phyloP scores from a whole-genome alignment of 352 stramenopile genomes.

The Pythium aquatile region DNA sequence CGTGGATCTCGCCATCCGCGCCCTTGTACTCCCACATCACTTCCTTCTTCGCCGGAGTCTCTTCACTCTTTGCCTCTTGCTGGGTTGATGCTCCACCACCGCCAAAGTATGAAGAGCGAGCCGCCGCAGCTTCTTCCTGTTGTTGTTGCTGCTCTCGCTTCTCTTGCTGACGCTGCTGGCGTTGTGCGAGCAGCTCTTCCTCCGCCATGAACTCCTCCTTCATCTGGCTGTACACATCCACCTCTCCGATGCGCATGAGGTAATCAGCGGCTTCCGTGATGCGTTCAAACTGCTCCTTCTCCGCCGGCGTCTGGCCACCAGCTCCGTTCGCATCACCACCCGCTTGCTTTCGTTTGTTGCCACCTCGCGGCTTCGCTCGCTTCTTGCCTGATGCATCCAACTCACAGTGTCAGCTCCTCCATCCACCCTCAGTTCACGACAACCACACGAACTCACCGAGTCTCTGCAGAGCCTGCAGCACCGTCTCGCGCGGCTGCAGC shows the following conservation, averaged over 20 bases:
- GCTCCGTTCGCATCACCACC: slow-evolving; percentile 14
- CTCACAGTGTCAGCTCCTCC: neutral
- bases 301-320: slow-evolving; percentile 45
- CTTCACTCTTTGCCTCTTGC: slow-evolving; percentile 52
- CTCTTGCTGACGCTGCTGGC: slow-evolving; percentile 21
- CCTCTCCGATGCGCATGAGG: slow-evolving; percentile 70
- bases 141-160: slow-evolving; percentile 12
- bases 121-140: slow-evolving; percentile 9
- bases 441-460: slow-evolving; percentile 32
- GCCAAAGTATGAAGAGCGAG: slow-evolving; percentile 18
- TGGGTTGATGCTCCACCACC: neutral
- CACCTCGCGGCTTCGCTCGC: slow-evolving; percentile 39
- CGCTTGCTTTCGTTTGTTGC: slow-evolving; percentile 58
- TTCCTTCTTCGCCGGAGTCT: slow-evolving; percentile 34
- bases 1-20: slow-evolving; percentile 68
- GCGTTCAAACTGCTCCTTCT: slow-evolving; percentile 80
- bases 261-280: slow-evolving; percentile 81
- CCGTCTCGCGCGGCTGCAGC: slow-evolving; percentile 67
- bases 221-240: slow-evolving; percentile 80
- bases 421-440: neutral
- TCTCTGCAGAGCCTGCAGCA: slow-evolving; percentile 71
- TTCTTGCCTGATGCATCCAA: slow-evolving; percentile 39
- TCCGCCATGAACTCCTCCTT: slow-evolving; percentile 80
- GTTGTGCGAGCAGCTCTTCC: slow-evolving; percentile 49
- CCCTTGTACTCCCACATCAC: slow-evolving; percentile 81